phyloP scores from a whole-genome alignment of 2,329 filamentous ascomycete species.

The Trichoderma endophyticum region DNA sequence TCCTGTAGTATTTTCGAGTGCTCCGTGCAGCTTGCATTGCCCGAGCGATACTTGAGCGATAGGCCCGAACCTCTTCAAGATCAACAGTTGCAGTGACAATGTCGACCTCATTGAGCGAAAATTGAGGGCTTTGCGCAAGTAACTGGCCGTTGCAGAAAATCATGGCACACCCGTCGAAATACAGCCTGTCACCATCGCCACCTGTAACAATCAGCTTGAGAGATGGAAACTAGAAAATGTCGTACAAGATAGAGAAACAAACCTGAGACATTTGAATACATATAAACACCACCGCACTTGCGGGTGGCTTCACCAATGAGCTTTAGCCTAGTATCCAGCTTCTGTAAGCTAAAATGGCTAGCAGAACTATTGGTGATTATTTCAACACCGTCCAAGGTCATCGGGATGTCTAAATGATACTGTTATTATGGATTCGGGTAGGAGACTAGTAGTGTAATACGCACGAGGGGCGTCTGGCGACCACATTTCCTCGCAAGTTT shows the following conservation, averaged over 20 bases:
- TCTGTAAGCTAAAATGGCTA: neutral
- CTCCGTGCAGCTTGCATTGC: neutral
- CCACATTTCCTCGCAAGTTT: neutral
- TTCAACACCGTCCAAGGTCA: neutral
- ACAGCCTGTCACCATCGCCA: neutral
- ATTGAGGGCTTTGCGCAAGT: neutral
- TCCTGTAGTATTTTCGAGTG: neutral
- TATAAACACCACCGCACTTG: neutral
- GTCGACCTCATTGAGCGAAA: neutral
- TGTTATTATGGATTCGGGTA: neutral
- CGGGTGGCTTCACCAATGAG: neutral
- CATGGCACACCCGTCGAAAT: neutral
- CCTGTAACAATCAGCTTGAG: neutral
- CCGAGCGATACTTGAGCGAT: neutral
- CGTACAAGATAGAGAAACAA: neutral
- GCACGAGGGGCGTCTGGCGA: neutral
- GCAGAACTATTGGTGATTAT: neutral
- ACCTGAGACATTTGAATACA: neutral
- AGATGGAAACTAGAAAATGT: neutral
- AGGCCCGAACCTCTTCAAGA: neutral
- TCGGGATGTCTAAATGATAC: neutral
- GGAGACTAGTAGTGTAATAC: neutral
- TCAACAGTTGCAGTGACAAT: neutral
- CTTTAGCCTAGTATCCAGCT: neutral
- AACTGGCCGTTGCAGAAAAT: neutral